Evolutionary conservation across 2,329 filamentous ascomycete genomes (phyloP).

Genomic region (Fusarium veterinarium): DNA sequence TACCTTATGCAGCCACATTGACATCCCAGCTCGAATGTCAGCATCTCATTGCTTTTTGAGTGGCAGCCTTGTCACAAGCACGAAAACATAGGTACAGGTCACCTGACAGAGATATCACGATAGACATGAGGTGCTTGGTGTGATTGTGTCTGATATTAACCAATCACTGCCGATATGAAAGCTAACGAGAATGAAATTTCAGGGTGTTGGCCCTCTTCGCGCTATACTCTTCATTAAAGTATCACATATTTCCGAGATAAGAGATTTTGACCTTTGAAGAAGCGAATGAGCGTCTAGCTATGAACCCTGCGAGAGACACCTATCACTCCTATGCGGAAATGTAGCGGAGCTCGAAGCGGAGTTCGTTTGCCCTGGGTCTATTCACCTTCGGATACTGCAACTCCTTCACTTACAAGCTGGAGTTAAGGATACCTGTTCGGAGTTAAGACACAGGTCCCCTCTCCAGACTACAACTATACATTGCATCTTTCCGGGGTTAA

Average conservation of each 20-base stretch:
- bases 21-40: background rate
- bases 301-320: too few species aligned
- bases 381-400: rapidly evolving
- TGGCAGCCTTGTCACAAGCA: background rate
- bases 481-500: rapidly evolving
- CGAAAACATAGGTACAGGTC: background rate
- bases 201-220: rapidly evolving
- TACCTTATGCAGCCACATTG: background rate
- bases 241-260: background rate
- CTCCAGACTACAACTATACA: background rate
- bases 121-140: background rate
- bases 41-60: background rate
- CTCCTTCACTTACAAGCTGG: background rate
- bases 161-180: background rate
- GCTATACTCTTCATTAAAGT: background rate
- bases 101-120: background rate
- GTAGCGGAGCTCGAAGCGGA: background rate
- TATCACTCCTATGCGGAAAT: background rate
- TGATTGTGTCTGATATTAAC: background rate
- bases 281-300: background rate
- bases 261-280: background rate
- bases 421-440: background rate
- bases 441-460: background rate
- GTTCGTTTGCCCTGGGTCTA: too few species aligned
- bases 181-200: background rate